Conservation (phyloP, 2,329 filamentous ascomycete species). For the Scolecobasidium constrictum region DNA sequence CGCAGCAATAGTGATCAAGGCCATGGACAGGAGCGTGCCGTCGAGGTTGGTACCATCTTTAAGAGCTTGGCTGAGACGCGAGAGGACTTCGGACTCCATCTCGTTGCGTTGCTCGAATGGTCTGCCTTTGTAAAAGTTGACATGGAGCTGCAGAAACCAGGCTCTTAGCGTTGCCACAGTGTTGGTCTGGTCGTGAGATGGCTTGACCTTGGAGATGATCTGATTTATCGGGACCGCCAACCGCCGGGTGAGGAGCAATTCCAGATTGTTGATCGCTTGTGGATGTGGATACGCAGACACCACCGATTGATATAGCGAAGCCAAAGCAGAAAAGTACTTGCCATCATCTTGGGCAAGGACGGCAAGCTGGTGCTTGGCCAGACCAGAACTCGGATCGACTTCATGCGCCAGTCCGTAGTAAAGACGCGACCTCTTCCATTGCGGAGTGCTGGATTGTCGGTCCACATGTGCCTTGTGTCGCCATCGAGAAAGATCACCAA, state of each 20-base stretch:
- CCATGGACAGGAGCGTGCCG: constrained; percentile 62
- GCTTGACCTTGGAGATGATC: neutral
- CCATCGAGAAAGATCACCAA: constrained; percentile 87
- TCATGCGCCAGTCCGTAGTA: constrained; percentile 78
- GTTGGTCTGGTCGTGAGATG: constrained; percentile 24
- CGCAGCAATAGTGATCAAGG: constrained; percentile 76
- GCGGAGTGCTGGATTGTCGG: constrained; percentile 47
- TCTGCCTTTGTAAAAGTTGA: constrained; percentile 68
- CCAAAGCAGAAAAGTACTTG: constrained; percentile 75
- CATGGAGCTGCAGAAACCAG: constrained; percentile 82
- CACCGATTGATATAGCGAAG: constrained; percentile 79
- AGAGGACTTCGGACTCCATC: constrained; percentile 75
- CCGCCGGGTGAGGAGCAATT: constrained; percentile 65
- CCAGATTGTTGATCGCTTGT: constrained; percentile 64
- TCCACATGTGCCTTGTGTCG: constrained; percentile 60
- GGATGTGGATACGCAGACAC: constrained; percentile 65
- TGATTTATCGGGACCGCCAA: constrained; percentile 20
- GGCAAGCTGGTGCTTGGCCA: constrained; percentile 81
- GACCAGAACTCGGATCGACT: constrained; percentile 67
- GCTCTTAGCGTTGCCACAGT: constrained; percentile 47
- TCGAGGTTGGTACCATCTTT: constrained; percentile 53
- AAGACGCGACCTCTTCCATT: constrained; percentile 68
- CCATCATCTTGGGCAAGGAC: constrained; percentile 70
- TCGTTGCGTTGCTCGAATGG: constrained; percentile 67
- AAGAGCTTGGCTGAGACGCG: constrained; percentile 62